Evolutionary conservation across 116 monocot genomes (phyloP).

Genomic region (Iris pallida): DNA sequence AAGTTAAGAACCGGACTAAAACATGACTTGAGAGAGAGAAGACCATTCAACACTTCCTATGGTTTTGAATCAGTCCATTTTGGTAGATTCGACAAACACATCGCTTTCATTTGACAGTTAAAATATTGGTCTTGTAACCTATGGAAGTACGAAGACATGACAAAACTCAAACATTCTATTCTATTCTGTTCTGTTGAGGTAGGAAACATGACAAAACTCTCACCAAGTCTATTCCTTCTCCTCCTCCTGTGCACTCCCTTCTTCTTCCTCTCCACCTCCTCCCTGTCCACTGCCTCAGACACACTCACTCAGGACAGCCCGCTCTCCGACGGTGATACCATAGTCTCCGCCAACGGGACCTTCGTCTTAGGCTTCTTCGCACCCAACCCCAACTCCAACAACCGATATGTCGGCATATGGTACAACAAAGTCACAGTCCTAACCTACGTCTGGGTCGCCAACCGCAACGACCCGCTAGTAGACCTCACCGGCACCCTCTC

Average conservation of each 20-base stretch:
- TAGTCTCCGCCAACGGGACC: background rate
- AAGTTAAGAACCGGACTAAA: no score
- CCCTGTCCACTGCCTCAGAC: background rate
- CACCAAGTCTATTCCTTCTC: no score
- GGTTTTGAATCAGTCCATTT: no score
- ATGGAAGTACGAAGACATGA: no score
- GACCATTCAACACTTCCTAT: no score
- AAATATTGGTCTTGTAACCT: no score
- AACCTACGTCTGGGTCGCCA: conserved; percentile 1
- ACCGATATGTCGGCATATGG: background rate
- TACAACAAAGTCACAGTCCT: background rate
- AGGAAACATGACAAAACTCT: no score
- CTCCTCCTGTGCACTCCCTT: background rate
- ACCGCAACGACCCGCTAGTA: background rate
- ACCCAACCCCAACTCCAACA: background rate
- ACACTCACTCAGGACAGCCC: background rate
- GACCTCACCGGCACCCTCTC: conserved; percentile 3
- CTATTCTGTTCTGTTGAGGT: no score
- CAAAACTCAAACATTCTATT: no score
- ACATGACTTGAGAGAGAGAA: no score
- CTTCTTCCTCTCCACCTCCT: background rate
- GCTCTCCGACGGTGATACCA: background rate
- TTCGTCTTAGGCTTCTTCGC: background rate
- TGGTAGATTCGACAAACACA: no score
- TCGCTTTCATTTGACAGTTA: no score